Percentiles rank a stretch among this genome's conserved stretches.
These are phyloP conservation scores for Aspergillus piperis DNA, from an alignment of 2,329 filamentous ascomycete genomes.

Conservation along the genomic window DNA sequence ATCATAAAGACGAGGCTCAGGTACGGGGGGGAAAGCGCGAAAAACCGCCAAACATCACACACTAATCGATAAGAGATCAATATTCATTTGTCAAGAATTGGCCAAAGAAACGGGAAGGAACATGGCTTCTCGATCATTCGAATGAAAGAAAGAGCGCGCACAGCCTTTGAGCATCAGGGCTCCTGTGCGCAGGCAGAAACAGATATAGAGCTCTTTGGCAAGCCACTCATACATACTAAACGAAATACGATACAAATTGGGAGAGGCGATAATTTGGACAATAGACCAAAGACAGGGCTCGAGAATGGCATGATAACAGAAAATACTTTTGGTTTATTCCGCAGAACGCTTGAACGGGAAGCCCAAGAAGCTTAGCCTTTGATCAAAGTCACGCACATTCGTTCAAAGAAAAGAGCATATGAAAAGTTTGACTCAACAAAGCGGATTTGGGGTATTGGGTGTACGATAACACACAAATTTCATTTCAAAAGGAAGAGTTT, in stretches of 20 bases:
- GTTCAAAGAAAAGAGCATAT: conserved; percentile 30
- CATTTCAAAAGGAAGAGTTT: conserved; percentile 44
- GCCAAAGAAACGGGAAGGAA: background rate
- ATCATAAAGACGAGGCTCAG: background rate
- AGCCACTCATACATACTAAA: conserved; percentile 24
- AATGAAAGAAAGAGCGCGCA: conserved; percentile 17
- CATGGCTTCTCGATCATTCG: background rate
- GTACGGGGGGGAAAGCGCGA: background rate
- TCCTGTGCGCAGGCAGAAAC: conserved; percentile 10
- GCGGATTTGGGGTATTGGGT: conserved; percentile 48
- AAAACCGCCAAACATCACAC: background rate
- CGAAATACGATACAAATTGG: conserved; percentile 28
- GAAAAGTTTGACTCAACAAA: conserved; percentile 36
- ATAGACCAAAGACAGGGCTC: conserved; percentile 23
- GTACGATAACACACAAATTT: conserved; percentile 45
- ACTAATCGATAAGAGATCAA: background rate
- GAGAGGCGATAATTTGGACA: conserved; percentile 22
- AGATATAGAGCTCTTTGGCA: conserved; percentile 17
- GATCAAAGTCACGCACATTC: conserved; percentile 34
- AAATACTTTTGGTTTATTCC: conserved; percentile 41
- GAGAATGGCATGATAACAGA: conserved; percentile 26
- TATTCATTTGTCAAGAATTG: background rate
- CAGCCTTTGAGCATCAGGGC: conserved; percentile 25
- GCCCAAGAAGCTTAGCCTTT: conserved; percentile 35
- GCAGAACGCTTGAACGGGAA: conserved; percentile 34